These are phyloP conservation scores for Stagonosporopsis tanaceti DNA, from an alignment of 2,329 filamentous ascomycete species.

Conservation along the genomic window DNA sequence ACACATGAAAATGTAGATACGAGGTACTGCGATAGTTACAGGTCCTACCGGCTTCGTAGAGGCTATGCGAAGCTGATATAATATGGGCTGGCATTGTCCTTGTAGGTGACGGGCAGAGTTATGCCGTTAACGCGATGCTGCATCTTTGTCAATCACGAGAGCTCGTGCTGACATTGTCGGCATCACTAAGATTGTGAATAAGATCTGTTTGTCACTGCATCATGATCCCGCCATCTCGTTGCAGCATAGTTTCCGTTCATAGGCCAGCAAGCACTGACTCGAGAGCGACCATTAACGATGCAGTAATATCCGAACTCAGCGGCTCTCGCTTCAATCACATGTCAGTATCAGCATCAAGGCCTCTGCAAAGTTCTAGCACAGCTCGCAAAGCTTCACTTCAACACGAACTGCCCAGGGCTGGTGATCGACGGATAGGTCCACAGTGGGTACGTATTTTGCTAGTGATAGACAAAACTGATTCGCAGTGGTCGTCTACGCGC, in stretches of 20 bases:
- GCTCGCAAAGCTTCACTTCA: neutral
- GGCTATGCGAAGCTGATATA: neutral
- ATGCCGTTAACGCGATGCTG: neutral
- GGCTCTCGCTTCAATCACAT: slow-evolving; percentile 14
- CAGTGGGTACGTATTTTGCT: slow-evolving; percentile 23
- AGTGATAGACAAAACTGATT: slow-evolving; percentile 32
- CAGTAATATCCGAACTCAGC: slow-evolving; percentile 1
- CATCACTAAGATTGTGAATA: slow-evolving; percentile 2
- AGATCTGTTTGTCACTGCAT: slow-evolving; percentile 7
- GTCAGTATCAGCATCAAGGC: neutral
- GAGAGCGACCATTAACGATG: neutral
- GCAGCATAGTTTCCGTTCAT: slow-evolving; percentile 20
- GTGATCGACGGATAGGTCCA: slow-evolving; percentile 36
- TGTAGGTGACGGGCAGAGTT: neutral
- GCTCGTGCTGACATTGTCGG: neutral
- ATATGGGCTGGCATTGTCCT: neutral
- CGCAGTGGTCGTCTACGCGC: slow-evolving; percentile 33
- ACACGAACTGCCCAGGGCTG: slow-evolving; percentile 9
- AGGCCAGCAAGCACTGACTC: neutral
- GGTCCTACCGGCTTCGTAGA: neutral
- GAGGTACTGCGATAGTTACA: neutral
- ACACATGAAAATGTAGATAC: neutral
- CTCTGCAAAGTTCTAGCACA: slow-evolving; percentile 1
- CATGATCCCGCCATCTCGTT: slow-evolving; percentile 24
- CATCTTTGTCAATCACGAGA: neutral